These are phyloP conservation scores for Chalara sp. DNA, from an alignment of 2,329 filamentous ascomycete species.

Conservation along the genomic window DNA sequence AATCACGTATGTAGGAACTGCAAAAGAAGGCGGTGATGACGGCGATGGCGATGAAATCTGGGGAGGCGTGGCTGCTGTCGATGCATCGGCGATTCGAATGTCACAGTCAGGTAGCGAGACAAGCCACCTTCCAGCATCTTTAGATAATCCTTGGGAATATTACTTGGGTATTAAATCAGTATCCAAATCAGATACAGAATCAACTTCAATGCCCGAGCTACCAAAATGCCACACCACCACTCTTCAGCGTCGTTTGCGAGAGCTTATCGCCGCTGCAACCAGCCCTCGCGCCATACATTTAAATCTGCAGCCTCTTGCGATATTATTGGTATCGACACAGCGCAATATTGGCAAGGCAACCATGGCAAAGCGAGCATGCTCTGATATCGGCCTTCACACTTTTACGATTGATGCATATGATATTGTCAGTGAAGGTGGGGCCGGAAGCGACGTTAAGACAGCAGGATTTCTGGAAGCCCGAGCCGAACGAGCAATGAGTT, in stretches of 20 bases:
- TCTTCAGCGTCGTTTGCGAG: conserved; percentile 65
- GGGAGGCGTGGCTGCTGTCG: conserved; percentile 81
- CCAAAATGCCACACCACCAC: conserved; percentile 47
- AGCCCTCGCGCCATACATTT: conserved; percentile 82
- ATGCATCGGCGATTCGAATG: conserved; percentile 81
- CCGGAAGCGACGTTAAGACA: conserved; percentile 87
- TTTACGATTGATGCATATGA: conserved; percentile 90
- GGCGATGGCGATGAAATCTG: conserved; percentile 64
- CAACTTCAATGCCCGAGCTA: conserved; percentile 36
- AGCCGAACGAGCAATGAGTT: conserved; percentile 82
- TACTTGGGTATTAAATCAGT: conserved; percentile 73
- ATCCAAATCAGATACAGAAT: conserved; percentile 41
- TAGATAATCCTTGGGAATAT: conserved; percentile 78
- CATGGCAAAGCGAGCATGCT: conserved; percentile 67
- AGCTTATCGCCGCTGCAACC: conserved; percentile 82
- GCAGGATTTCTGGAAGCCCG: conserved; percentile 84
- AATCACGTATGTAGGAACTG: conserved; percentile 64
- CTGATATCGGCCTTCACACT: conserved; percentile 83
- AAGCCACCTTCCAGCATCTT: conserved; percentile 69
- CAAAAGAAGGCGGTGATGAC: conserved; percentile 45
- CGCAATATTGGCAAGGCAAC: conserved; percentile 89
- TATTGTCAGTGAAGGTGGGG: conserved; percentile 83
- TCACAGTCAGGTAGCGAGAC: conserved; percentile 86
- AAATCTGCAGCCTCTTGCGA: conserved; percentile 79
- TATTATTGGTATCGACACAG: conserved; percentile 86